Evolutionary conservation across 257 asterid genomes (phyloP).

Genomic region (Fraxinus cuspidata): DNA sequence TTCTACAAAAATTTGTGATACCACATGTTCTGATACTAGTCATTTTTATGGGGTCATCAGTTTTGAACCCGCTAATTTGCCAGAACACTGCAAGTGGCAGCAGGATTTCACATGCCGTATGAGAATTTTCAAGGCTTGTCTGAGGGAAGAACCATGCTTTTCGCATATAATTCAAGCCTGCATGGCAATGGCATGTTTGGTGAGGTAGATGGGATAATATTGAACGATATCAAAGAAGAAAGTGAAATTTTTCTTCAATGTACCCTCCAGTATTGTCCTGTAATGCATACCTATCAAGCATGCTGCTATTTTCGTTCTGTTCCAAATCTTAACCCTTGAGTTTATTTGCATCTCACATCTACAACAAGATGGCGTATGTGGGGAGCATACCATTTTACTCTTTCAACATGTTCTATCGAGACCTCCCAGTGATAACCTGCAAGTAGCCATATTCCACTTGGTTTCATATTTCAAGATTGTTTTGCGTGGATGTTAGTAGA

Average conservation of each 20-base stretch:
- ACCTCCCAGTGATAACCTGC: conserved; percentile 81
- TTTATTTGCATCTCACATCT: conserved; percentile 64
- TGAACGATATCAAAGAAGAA: background rate
- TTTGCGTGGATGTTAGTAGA: background rate
- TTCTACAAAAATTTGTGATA: background rate
- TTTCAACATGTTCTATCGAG: conserved; percentile 65
- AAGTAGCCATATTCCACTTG: background rate
- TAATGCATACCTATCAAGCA: background rate
- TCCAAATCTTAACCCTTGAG: conserved; percentile 1
- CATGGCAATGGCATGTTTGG: background rate
- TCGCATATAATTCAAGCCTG: background rate
- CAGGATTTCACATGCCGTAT: background rate
- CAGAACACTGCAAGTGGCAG: background rate
- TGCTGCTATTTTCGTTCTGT: background rate
- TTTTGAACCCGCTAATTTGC: background rate
- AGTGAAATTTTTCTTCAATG: background rate
- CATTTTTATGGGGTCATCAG: background rate
- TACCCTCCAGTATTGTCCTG: background rate
- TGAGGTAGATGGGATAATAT: background rate
- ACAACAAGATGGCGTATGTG: conserved; percentile 86
- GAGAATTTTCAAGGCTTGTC: background rate
- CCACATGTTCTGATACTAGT: background rate
- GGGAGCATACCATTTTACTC: conserved; percentile 98
- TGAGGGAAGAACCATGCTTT: background rate
- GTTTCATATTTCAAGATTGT: background rate